Evolutionary conservation across 1,139 yeast genomes (phyloP).

Genomic region (Saccharomyces hybrid): DNA sequence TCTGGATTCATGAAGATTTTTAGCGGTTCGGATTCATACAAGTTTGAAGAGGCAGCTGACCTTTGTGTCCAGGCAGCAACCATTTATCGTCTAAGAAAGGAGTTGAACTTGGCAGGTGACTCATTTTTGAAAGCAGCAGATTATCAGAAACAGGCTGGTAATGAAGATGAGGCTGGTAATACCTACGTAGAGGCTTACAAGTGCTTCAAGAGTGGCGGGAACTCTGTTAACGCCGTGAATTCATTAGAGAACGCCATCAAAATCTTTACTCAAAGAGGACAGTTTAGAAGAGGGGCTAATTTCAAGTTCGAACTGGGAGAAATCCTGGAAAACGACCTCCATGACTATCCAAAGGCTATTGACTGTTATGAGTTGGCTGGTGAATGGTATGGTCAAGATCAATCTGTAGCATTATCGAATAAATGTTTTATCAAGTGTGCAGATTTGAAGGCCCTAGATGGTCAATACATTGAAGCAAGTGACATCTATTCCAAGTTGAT

Average conservation of each 20-base stretch:
- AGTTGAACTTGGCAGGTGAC: slow-evolving; percentile 64
- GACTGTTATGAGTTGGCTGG: slow-evolving; percentile 87
- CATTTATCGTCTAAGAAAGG: slow-evolving; percentile 67
- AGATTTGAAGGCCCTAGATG: slow-evolving; percentile 72
- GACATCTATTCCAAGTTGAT: slow-evolving; percentile 71
- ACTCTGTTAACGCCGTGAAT: slow-evolving; percentile 72
- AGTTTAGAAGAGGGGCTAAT: slow-evolving; percentile 92
- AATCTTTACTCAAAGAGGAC: slow-evolving; percentile 82
- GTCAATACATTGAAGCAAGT: slow-evolving; percentile 65
- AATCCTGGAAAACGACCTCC: slow-evolving; percentile 65
- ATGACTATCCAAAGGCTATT: slow-evolving; percentile 61
- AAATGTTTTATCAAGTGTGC: slow-evolving; percentile 88
- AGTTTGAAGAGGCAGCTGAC: slow-evolving; percentile 89
- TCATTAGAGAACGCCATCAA: slow-evolving; percentile 71
- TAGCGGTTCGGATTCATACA: slow-evolving; percentile 48
- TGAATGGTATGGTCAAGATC: slow-evolving; percentile 91
- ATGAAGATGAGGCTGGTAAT: slow-evolving; percentile 88
- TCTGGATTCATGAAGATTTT: slow-evolving; percentile 68
- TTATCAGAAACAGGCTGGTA: slow-evolving; percentile 63
- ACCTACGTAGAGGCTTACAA: slow-evolving; percentile 88
- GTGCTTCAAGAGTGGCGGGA: slow-evolving; percentile 61
- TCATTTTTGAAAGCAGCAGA: slow-evolving; percentile 82
- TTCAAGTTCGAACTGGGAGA: slow-evolving; percentile 87
- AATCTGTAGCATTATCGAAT: slow-evolving; percentile 82
- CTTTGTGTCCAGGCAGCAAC: slow-evolving; percentile 87